Evolutionary conservation across 2,329 filamentous ascomycete species (phyloP).

Genomic region (Fusarium sulawesiense): DNA sequence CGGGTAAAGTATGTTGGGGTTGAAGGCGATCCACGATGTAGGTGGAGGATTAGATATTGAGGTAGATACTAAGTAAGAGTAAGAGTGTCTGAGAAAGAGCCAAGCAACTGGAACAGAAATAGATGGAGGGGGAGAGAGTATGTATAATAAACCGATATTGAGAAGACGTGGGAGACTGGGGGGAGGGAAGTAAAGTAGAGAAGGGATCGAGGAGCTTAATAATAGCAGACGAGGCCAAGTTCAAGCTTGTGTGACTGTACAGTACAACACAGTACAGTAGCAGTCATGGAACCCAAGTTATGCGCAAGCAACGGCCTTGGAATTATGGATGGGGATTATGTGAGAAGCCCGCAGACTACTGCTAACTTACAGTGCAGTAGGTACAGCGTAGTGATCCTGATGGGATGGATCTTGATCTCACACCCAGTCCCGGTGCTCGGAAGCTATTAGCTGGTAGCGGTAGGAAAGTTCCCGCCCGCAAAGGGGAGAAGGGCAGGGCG

Average conservation of each 20-base stretch:
- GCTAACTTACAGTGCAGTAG: not conserved
- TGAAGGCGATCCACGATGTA: conserved; percentile 22
- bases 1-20: conserved; percentile 15
- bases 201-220: conserved; percentile 43
- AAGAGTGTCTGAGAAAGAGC: conserved; percentile 14
- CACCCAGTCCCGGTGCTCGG: conserved; percentile 32
- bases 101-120: conserved; percentile 33
- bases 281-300: conserved; percentile 17
- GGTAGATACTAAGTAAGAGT: conserved; percentile 28
- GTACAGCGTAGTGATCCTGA: not conserved
- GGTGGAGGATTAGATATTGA: conserved; percentile 1
- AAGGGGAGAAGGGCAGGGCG: conserved; percentile 1
- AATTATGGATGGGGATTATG: conserved; percentile 41
- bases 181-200: conserved; percentile 22
- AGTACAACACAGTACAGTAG: conserved; percentile 3
- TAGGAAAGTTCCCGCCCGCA: conserved; percentile 37
- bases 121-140: not conserved
- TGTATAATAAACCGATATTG: conserved; percentile 33
- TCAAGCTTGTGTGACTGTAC: conserved; percentile 32
- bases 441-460: conserved; percentile 40
- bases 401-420: conserved; percentile 4
- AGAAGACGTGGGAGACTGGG: conserved; percentile 13
- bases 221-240: conserved; percentile 39
- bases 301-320: conserved; percentile 35
- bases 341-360: conserved; percentile 34